Evolutionary conservation across 2,329 filamentous ascomycete genomes (phyloP), one percentile per base, ranked within the genome.

Genomic region (Trichophyton mentagrophytes): DNA sequence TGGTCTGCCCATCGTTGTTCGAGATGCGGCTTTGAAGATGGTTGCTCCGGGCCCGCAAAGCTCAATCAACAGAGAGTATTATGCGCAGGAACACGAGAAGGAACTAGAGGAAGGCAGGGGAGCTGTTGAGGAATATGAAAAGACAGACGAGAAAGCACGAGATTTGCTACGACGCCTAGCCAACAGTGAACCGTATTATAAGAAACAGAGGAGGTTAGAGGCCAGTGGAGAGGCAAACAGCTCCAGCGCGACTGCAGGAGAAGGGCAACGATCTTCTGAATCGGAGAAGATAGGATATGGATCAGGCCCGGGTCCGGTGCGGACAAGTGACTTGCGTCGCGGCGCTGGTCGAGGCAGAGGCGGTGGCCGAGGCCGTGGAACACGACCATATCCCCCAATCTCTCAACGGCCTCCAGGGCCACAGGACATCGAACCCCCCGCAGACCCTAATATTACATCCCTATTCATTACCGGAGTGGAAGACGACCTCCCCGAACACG

Each of bases 11-110:
- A 95, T 99, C 69, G 88, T 91, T 13, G 89, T 99, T 62, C 85
- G 93, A 70, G 93, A 99, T 78, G 93, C 93, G 2, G 93, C 95
- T 3, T 80, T 99, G 65, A 97, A 97, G 79, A 96, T 99, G 88
- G 89, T 97, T 47, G 91, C 92, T 0, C 91, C 93, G 0, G 93
- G 93, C 0, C 93, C 93, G 0, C 84, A 90, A 65, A 95, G 89
- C 72, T 87, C 89, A 60, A 89, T 99, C 73, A 99, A 99, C 77
- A 80, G 93, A 67, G 91, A 99, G 75, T 99, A 93, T 75, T 99
- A 95, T 73, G 93, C 93, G 13, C 93, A 99, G 72, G 93, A 97
- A 71, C 91, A 97, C 74, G 92, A 97, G 77, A 88, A 86, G 69
- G 90, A 95, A 63, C 90, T 99, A 57, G 91, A 97, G 70, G 91